Percentiles rank a stretch among this genome's conserved stretches.
phyloP scores from a whole-genome alignment of 1,139 yeast species.

The Suhomyces maxii region DNA sequence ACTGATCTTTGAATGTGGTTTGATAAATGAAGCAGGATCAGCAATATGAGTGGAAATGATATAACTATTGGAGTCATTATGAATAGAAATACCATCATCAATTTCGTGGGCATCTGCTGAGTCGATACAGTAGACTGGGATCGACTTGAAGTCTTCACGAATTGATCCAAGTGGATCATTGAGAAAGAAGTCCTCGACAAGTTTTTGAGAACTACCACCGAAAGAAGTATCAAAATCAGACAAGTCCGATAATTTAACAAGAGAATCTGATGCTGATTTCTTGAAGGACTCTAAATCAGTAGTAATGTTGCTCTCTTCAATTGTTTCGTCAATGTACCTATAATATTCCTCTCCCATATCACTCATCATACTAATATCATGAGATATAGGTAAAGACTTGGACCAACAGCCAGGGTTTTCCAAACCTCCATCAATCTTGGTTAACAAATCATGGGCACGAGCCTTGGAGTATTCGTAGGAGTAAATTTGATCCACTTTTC shows the following conservation, averaged over 20 bases:
- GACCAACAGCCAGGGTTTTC: conserved; percentile 54
- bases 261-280: neutral
- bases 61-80: conserved; percentile 32
- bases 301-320: neutral
- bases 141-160: conserved; percentile 38
- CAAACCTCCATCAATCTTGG: conserved; percentile 24
- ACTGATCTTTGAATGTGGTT: conserved; percentile 50
- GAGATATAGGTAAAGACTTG: conserved; percentile 42
- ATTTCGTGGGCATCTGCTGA: conserved; percentile 80
- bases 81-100: conserved; percentile 86
- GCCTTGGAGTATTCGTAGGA: conserved; percentile 47
- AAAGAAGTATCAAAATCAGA: neutral
- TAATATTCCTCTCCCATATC: conserved; percentile 46
- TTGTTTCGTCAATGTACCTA: conserved; percentile 24
- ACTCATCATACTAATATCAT: conserved; percentile 35
- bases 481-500: conserved; percentile 14
- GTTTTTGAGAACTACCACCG: neutral
- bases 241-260: neutral
- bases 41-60: conserved; percentile 77
- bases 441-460: conserved; percentile 49
- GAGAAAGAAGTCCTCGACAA: conserved; percentile 25
- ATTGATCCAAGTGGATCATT: conserved; percentile 35
- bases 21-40: conserved; percentile 72
- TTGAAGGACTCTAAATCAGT: neutral
- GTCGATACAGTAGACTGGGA: conserved; percentile 83